Evolutionary conservation across 2,329 filamentous ascomycete species (phyloP).

Genomic region (Xylariales sp.): DNA sequence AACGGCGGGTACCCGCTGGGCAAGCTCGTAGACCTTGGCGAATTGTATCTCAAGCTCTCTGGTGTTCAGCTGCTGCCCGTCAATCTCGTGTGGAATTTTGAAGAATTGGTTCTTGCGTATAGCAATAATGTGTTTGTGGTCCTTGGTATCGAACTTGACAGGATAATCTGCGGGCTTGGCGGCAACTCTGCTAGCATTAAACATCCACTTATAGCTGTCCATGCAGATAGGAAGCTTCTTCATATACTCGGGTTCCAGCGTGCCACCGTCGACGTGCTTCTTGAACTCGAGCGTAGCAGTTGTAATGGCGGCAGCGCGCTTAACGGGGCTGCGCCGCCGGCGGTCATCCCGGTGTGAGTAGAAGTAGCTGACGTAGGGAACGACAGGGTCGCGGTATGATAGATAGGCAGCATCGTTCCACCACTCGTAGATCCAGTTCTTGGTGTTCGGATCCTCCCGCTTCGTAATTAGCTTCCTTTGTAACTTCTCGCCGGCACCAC

Average conservation of each 20-base stretch:
- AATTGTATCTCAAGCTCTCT: conserved; percentile 93
- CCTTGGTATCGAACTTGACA: conserved; percentile 78
- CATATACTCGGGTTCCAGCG: conserved; percentile 98
- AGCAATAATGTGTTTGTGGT: conserved; percentile 88
- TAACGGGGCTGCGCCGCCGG: conserved; percentile 85
- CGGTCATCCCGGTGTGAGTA: conserved; percentile 98
- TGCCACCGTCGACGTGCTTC: conserved; percentile 83
- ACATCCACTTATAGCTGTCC: conserved; percentile 99
- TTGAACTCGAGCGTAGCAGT: conserved; percentile 93
- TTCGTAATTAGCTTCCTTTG: conserved; percentile 88
- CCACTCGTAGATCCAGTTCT: conserved; percentile 98
- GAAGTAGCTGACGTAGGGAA: conserved; percentile 99
- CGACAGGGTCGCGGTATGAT: conserved; percentile 91
- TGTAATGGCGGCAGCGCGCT: conserved; percentile 91
- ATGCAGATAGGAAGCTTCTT: conserved; percentile 97
- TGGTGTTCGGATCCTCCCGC: conserved; percentile 80
- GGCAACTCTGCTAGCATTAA: conserved; percentile 90
- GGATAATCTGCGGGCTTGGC: conserved; percentile 85
- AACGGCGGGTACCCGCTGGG: conserved; percentile 76
- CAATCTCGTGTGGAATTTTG: conserved; percentile 85
- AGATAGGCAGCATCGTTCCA: conserved; percentile 98
- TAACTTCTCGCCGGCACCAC: conserved; percentile 81
- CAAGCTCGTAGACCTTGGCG: conserved; percentile 82
- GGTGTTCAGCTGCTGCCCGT: conserved; percentile 86
- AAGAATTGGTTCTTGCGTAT: conserved; percentile 98